Conservation (phyloP, 805 yeast genomes). For the Yarrowia sp. region DNA sequence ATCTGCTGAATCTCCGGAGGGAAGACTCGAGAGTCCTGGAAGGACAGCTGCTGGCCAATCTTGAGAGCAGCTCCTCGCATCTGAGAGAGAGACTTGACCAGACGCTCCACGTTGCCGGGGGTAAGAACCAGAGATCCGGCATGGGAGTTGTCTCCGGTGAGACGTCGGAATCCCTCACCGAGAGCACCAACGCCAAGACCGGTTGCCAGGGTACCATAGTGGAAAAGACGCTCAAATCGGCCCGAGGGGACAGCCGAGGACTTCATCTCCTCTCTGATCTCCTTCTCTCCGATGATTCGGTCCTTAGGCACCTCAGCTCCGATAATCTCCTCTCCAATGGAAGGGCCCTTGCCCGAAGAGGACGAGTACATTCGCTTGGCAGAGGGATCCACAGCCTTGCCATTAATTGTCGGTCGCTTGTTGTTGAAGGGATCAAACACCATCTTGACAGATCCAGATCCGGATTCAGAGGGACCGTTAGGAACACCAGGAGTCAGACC, state of each 20-base stretch:
- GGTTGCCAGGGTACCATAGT: slow-evolving; percentile 90
- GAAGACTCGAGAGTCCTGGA: slow-evolving; percentile 81
- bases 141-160: slow-evolving; percentile 34
- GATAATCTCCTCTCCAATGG: slow-evolving; percentile 11
- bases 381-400: neutral
- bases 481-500: slow-evolving; percentile 11
- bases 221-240: slow-evolving; percentile 83
- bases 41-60: slow-evolving; percentile 94
- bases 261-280: slow-evolving; percentile 42
- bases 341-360: neutral
- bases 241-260: slow-evolving; percentile 80
- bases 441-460: slow-evolving; percentile 5
- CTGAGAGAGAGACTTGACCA: slow-evolving; percentile 81
- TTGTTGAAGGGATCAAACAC: slow-evolving; percentile 2
- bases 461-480: neutral
- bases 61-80: slow-evolving; percentile 99
- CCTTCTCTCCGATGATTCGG: slow-evolving; percentile 14
- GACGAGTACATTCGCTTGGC: slow-evolving; percentile 22
- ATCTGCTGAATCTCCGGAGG: slow-evolving; percentile 83
- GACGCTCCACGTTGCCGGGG: slow-evolving; percentile 78
- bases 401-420: slow-evolving; percentile 13
- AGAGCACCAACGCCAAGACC: slow-evolving; percentile 84
- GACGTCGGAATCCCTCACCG: slow-evolving; percentile 66
- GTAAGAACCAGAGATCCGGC: slow-evolving; percentile 62
- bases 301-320: slow-evolving; percentile 4